Evolutionary conservation across 108 stramenopile genomes (phyloP).

Genomic region (Licmophora abbreviata): DNA sequence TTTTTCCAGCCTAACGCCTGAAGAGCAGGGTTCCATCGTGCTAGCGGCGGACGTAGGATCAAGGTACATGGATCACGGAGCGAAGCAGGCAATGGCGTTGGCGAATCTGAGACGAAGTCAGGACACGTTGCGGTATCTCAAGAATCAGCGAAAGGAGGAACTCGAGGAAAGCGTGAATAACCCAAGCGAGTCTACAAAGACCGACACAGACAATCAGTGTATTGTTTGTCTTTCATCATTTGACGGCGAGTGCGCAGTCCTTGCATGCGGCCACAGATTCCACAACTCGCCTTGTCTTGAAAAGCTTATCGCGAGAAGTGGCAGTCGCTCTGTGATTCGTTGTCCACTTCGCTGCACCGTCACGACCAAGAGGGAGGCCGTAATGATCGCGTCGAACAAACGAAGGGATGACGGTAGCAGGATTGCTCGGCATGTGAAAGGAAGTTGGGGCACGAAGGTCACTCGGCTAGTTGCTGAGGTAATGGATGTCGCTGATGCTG

Average conservation of each 20-base stretch:
- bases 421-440: slow-evolving; percentile 31
- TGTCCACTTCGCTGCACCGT: slow-evolving; percentile 47
- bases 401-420: slow-evolving; percentile 38
- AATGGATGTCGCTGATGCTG: slow-evolving; percentile 25
- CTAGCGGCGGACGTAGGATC: slow-evolving; percentile 17
- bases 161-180: slow-evolving; percentile 4
- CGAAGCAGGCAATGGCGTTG: slow-evolving; percentile 49
- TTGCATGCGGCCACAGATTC: slow-evolving; percentile 70
- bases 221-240: slow-evolving; percentile 46
- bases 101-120: slow-evolving; percentile 38
- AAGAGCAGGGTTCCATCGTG: slow-evolving; percentile 36
- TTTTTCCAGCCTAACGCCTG: slow-evolving; percentile 25
- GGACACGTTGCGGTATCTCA: slow-evolving; percentile 50
- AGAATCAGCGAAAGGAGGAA: slow-evolving; percentile 33
- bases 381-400: slow-evolving; percentile 39
- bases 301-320: slow-evolving; percentile 19
- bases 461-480: slow-evolving; percentile 49
- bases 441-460: slow-evolving; percentile 76
- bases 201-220: slow-evolving; percentile 29
- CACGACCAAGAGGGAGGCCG: slow-evolving; percentile 28
- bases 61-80: slow-evolving; percentile 30
- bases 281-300: slow-evolving; percentile 45
- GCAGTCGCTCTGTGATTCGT: slow-evolving; percentile 6
- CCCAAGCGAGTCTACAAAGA: no score
- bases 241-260: slow-evolving; percentile 45